phyloP scores from a whole-genome alignment of 352 stramenopile species.

The Pythium apleroticum region DNA sequence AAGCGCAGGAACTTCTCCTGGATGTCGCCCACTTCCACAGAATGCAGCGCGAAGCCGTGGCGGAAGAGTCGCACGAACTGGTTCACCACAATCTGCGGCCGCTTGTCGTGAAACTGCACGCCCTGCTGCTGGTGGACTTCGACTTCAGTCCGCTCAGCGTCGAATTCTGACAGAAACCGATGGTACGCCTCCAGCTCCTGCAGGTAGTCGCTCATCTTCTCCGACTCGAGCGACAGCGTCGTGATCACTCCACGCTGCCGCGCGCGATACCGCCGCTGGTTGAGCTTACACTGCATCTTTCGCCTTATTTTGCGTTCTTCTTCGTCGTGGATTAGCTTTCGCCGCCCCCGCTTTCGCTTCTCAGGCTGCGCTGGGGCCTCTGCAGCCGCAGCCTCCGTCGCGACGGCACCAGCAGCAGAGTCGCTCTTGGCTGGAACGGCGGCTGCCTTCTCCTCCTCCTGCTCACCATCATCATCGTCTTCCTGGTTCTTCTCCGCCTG shows the following conservation, averaged over 20 bases:
- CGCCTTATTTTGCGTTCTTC: conserved; percentile 56
- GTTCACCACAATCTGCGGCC: conserved; percentile 41
- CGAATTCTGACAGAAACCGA: conserved; percentile 39
- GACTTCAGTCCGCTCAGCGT: conserved; percentile 15
- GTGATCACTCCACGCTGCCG: conserved; percentile 62
- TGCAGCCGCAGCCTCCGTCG: neutral
- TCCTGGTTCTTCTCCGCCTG: neutral
- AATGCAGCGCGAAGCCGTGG: conserved; percentile 66
- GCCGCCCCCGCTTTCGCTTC: conserved; percentile 41
- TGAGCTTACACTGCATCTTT: conserved; percentile 76
- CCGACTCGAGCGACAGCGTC: conserved; percentile 55
- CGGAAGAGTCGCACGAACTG: conserved; percentile 57
- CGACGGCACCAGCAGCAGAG: neutral
- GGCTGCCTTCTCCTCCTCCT: neutral
- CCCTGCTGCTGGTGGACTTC: neutral
- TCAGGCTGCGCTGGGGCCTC: conserved; percentile 7
- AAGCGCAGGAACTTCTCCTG: conserved; percentile 62
- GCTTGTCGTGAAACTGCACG: conserved; percentile 5
- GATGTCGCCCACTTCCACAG: conserved; percentile 48
- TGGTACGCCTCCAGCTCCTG: conserved; percentile 51
- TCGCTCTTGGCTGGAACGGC: neutral
- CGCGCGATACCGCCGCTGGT: conserved; percentile 68
- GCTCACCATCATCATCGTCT: neutral
- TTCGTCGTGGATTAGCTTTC: conserved; percentile 60
- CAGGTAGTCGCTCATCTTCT: conserved; percentile 45